Percentiles rank a stretch among this genome's conserved stretches.
These are phyloP conservation scores for Melampsora americana DNA, from an alignment of 1,284 basidiomycete genomes.

Conservation along the genomic window DNA sequence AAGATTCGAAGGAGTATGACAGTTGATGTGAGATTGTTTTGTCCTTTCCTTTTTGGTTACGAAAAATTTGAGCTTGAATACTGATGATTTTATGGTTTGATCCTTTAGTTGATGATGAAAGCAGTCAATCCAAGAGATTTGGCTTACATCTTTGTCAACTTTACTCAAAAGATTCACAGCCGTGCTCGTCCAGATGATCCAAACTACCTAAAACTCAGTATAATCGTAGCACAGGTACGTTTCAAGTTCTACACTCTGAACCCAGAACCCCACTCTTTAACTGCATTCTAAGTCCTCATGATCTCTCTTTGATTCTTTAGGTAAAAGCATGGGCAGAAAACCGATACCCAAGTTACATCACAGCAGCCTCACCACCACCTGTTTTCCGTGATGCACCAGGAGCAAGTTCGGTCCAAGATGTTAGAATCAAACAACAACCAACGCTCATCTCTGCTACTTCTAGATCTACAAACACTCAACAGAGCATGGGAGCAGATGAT, in stretches of 20 bases:
- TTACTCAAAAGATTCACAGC: constrained; percentile 75
- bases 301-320: background rate
- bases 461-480: background rate
- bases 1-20: constrained; percentile 94
- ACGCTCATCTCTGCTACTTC: background rate
- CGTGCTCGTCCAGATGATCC: constrained; percentile 78
- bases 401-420: constrained; percentile 22
- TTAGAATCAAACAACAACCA: constrained; percentile 39
- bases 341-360: constrained; percentile 39
- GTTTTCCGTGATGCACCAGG: constrained; percentile 30
- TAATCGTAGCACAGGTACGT: constrained; percentile 71
- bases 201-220: constrained; percentile 74
- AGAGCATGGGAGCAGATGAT: constrained; percentile 25
- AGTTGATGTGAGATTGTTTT: constrained; percentile 61
- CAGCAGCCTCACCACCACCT: constrained; percentile 16
- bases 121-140: constrained; percentile 91
- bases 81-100: constrained; percentile 17
- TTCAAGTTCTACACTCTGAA: background rate
- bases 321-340: constrained; percentile 34
- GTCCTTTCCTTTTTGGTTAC: constrained; percentile 22
- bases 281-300: background rate
- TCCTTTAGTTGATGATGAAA: constrained; percentile 73
- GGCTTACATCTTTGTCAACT: constrained; percentile 79
- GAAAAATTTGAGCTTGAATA: constrained; percentile 7
- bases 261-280: background rate